Evolutionary conservation across 1,139 yeast species (phyloP).

Genomic region (Wickerhamiella infanticola): DNA sequence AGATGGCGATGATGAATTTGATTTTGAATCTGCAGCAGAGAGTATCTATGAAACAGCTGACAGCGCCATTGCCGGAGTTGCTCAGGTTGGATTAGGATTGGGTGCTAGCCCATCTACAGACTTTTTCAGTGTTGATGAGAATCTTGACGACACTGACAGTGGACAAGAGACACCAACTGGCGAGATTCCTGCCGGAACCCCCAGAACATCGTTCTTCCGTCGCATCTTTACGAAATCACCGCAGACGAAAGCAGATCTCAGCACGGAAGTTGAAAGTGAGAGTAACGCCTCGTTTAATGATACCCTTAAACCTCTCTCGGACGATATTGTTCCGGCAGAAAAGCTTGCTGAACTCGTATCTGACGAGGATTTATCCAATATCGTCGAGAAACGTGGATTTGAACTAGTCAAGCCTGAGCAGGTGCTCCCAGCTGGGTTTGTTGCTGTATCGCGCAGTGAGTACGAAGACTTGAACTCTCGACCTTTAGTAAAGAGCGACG

Average conservation of each 20-base stretch:
- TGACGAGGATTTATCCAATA: slow-evolving; percentile 30
- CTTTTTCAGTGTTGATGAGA: background rate
- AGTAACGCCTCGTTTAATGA: background rate
- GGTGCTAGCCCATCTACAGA: background rate
- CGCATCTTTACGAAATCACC: background rate
- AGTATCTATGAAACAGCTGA: slow-evolving; percentile 10
- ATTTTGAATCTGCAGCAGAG: background rate
- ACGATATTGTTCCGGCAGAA: slow-evolving; percentile 22
- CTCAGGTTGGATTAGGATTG: background rate
- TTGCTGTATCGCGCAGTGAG: background rate
- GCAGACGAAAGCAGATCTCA: background rate
- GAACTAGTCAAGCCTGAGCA: background rate
- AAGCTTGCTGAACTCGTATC: slow-evolving; percentile 30
- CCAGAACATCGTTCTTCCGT: background rate
- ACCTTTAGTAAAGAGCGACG: background rate
- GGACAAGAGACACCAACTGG: slow-evolving; percentile 4
- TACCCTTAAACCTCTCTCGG: background rate
- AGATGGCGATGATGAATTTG: slow-evolving; percentile 9
- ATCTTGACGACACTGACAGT: background rate
- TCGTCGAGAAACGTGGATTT: slow-evolving; percentile 24
- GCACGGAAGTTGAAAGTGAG: background rate
- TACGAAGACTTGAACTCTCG: background rate
- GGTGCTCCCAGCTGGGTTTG: background rate
- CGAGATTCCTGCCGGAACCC: background rate
- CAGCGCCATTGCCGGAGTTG: background rate